Percentiles rank a stretch among this genome's conserved stretches.
phyloP scores from a whole-genome alignment of 352 stramenopile species.

The Globisporangium apiculatum region DNA sequence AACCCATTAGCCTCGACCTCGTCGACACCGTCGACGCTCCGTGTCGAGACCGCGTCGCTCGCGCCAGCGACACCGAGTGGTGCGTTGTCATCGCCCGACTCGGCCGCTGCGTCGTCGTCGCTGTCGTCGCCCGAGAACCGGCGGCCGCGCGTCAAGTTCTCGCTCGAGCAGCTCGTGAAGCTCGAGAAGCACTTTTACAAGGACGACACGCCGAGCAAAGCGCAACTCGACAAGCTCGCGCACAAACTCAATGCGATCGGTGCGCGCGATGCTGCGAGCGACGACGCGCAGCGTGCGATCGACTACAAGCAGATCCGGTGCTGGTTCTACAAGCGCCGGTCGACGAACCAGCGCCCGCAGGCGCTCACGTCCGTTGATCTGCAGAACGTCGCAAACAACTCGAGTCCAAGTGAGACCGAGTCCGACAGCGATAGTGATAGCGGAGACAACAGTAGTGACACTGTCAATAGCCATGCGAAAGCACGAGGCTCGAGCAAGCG shows the following conservation, averaged over 20 bases:
- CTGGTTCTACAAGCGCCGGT: slow-evolving; percentile 86
- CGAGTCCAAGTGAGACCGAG: slow-evolving; percentile 58
- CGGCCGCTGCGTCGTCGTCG: slow-evolving; percentile 28
- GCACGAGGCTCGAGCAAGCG: slow-evolving; percentile 8
- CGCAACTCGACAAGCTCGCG: slow-evolving; percentile 68
- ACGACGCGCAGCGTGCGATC: slow-evolving; percentile 52
- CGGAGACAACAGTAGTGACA: slow-evolving; percentile 12
- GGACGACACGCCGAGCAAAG: slow-evolving; percentile 77
- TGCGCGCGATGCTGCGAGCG: slow-evolving; percentile 36
- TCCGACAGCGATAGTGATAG: slow-evolving; percentile 38
- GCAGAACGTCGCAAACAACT: slow-evolving; percentile 27
- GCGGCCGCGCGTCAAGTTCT: slow-evolving; percentile 72
- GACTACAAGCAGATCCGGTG: slow-evolving; percentile 86
- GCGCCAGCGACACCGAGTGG: slow-evolving; percentile 34
- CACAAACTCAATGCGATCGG: slow-evolving; percentile 69
- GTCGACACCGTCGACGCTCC: slow-evolving; percentile 6
- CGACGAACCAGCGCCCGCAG: slow-evolving; percentile 68
- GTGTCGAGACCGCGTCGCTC: slow-evolving; percentile 53
- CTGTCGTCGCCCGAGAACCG: slow-evolving; percentile 43
- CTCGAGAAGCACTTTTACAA: slow-evolving; percentile 81
- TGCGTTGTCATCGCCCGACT: slow-evolving; percentile 30
- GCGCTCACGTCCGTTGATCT: slow-evolving; percentile 52
- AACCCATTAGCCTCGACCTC: no score
- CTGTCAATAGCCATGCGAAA: slow-evolving; percentile 22
- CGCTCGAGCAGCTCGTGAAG: slow-evolving; percentile 64